Base-by-base conservation (phyloP, 768 basidiomycete species). In the Calocybe cyanea region DNA sequence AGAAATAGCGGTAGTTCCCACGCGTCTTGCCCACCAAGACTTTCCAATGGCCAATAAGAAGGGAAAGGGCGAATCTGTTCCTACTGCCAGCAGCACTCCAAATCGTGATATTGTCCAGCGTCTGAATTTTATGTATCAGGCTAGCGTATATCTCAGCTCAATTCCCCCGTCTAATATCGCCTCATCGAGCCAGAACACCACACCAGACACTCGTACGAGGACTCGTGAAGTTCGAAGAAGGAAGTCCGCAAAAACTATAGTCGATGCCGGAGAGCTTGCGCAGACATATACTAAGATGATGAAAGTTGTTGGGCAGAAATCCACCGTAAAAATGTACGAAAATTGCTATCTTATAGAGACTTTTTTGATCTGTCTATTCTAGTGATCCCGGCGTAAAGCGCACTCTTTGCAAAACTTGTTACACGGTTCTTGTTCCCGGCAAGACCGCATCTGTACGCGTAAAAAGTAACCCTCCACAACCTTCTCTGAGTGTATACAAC, bases 341-440 rank as follows among this genome's bases (percentile, higher is more conserved):
- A 24, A 1, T n/a, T 11, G 11, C 25, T 28, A 11, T 5, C 25
- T 28, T 11, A 28, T 28, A 28, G 11, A 5, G 35, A 39, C 28
- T 17, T 23, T 43, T 25, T 46, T 2, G 28, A 31, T 15, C 23
- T 48, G 20, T 33, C 31, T 20, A 30, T 18, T 1, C 35, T 52
- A 92, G 91, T 55, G 91, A 93, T 59, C 90, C 91, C 0, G 68
- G 76, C 0, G 73, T 93, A n/a, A 94, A 93, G 60, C 82, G 91
- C 9, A 79, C 83, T 1, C 55, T 92, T 6, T 94, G 91, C 65
- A 80, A 77, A 59, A 69, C 70, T 1, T 94, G 91, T 57, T 71
- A 77, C 45, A 60, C 69, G 0, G 71, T 83, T 7, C 69, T 92
- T 3, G 54, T 91, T 1, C 83, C 88, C 0, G 91, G 91, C 10